phyloP scores from a whole-genome alignment of 129 eudicot species.

The Artemisia annua region DNA sequence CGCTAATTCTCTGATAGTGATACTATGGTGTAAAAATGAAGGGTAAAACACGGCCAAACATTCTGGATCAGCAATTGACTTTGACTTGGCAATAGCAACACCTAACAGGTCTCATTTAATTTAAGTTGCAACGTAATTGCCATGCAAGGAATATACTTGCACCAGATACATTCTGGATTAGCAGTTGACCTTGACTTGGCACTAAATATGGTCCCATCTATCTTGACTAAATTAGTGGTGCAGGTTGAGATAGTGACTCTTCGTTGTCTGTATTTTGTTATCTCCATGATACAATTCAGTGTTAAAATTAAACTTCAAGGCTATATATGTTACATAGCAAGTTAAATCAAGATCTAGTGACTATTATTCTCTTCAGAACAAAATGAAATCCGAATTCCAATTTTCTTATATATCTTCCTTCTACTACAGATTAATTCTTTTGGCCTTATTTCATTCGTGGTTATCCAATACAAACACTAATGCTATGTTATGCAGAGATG shows the following conservation, averaged over 20 bases:
- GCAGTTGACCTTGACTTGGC: background rate
- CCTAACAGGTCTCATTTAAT: background rate
- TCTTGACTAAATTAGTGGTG: background rate
- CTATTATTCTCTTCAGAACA: background rate
- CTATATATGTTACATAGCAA: background rate
- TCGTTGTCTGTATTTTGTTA: background rate
- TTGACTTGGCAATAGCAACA: background rate
- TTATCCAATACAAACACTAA: background rate
- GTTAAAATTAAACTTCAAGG: background rate
- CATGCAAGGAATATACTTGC: background rate
- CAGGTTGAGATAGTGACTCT: background rate
- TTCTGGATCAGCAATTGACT: background rate
- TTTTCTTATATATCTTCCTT: background rate
- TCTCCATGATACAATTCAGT: background rate
- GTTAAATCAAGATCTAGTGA: background rate
- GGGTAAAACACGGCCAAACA: too few species aligned
- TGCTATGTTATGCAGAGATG: too few species aligned
- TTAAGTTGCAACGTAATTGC: background rate
- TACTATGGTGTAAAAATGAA: too few species aligned
- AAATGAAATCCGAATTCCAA: background rate
- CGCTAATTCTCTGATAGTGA: too few species aligned
- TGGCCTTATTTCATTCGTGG: constrained; percentile 8
- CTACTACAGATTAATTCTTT: background rate
- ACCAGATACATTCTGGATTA: background rate
- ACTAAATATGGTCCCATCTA: background rate